Evolutionary conservation across 768 basidiomycete genomes (phyloP), one percentile per base, ranked within the genome.

Genomic region (Xerocomellus amylosporus): DNA sequence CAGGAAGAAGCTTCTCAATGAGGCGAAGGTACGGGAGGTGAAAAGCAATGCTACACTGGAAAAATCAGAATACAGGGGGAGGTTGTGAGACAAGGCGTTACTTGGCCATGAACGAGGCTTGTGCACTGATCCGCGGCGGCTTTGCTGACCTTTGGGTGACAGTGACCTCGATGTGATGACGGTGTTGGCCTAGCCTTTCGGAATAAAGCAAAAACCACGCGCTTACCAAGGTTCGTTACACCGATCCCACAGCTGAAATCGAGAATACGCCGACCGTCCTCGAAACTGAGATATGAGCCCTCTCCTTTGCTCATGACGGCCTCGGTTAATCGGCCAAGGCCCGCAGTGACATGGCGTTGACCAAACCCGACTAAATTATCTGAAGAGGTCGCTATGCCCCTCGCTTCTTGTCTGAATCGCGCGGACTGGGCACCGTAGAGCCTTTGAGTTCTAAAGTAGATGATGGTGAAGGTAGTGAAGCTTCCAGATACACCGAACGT

Each of bases 221-320:
- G 64, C 75, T 53, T 53, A 88, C 90, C 92, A 17, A 95, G 78
- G 69, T 83, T 86, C 2, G 90, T 90, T 2, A 96, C 93, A 28
- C 90, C 91, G 59, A 92, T 95, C 10, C 93, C 93, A 63, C 81
- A 82, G 12, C 88, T 93, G 64, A 95, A 94, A 69, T 97, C 94
- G 46, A 97, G 77, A 65, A 89, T 66, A 62, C 76, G 80, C 54
- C 81, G 77, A 4, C 91, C 93, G 58, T 92, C 86, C 28, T 85
- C 79, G 51, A 87, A 84, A 28, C 74, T 73, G 50, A 92, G 81
- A 60, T 88, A 90, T 2, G 88, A 84, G 14, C 92, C 91, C 60
- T 83, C 76, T 40, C 85, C 87, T 60, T 81, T 85, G 34, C 74
- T 70, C 74, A 90, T 83, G 46, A 89, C 72, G 0, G 82, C 88